Evolutionary conservation across 495 filamentous ascomycete species (phyloP), one percentile per base, ranked within the genome.

Genomic region (Aspergillus cavernicola): DNA sequence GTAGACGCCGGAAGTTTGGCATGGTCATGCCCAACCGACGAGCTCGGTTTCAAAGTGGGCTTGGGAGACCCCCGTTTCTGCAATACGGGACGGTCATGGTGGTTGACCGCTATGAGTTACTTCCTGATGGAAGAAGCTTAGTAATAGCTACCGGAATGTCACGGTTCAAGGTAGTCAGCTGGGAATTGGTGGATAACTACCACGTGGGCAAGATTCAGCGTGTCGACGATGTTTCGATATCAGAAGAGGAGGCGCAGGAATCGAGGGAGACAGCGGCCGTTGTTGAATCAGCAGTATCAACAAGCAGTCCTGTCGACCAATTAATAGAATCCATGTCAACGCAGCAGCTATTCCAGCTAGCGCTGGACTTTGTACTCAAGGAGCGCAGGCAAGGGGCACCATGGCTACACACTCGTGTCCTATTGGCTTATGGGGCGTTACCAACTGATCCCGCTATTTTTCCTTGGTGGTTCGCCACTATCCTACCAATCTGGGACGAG

Each of bases 391-490:
- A 78, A 33, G 85, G 81, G 35, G 85, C 85, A 6, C 74, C 80
- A 0, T 95, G 90, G 90, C 74, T 95, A 4, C 80, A 85, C 32
- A 73, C 80, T 19, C 80, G 83, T 6, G 82, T 90, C 2, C 67
- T 90, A 39, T 63, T 80, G 11, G 85, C 85, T n/a, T 93, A 92
- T 61, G 90, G 90, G 7, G 78, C 83, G 32, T 84, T 82, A 13
- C 91, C 90, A 0, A 73, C 78, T 6, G 89, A 96, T 65, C 82
- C 89, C 2, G 83, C 83, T 1, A 62, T 80, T 11, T 93, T 96
- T 59, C 88, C 90, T 0, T 97, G 89, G 76, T 97, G 92, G 92
- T 87, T 97, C 55, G 90, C 89, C 13, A 87, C 80, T 58, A 82
- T 95, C 43, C 63, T 95, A 9, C 90, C 89, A 13, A 81, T 92